phyloP scores from a whole-genome alignment of 768 basidiomycete species.

The Candolleomyces efflorescens region DNA sequence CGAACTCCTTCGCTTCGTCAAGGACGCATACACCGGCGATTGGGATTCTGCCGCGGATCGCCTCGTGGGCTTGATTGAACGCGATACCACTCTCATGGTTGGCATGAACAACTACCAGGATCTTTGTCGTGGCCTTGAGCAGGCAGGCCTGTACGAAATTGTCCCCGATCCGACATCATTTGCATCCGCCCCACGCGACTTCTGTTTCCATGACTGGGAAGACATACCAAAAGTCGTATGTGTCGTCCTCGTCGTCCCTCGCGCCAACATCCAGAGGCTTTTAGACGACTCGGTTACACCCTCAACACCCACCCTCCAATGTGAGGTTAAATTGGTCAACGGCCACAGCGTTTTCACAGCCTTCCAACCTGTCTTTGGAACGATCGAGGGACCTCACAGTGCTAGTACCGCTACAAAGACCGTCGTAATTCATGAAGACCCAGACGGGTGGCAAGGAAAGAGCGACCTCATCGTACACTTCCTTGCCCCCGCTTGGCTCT shows the following conservation, averaged over 20 bases:
- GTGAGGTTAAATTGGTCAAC: constrained; percentile 18
- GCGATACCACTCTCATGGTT: constrained; percentile 18
- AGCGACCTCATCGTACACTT: constrained; percentile 34
- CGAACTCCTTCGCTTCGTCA: constrained; percentile 37
- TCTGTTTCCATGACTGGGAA: constrained; percentile 24
- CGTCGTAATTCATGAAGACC: constrained; percentile 27
- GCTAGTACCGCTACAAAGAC: not conserved
- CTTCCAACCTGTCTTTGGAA: constrained; percentile 31
- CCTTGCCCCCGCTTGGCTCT: constrained; percentile 26
- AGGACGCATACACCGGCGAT: constrained; percentile 23
- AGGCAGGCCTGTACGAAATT: constrained; percentile 27
- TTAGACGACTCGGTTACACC: constrained; percentile 13
- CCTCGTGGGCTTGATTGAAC: constrained; percentile 22
- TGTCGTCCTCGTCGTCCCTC: constrained; percentile 32
- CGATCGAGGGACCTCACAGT: not conserved
- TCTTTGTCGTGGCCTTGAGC: constrained; percentile 39
- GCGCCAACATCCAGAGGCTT: constrained; percentile 23
- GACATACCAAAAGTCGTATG: constrained; percentile 27
- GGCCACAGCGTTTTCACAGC: constrained; percentile 29
- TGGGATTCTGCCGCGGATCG: constrained; percentile 40
- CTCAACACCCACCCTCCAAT: constrained; percentile 30
- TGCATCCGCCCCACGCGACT: constrained; percentile 3
- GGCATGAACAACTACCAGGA: constrained; percentile 39
- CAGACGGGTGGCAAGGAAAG: constrained; percentile 24
- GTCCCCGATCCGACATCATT: constrained; percentile 8